These are phyloP conservation scores for Borovskyia barvae DNA, from an alignment of 208 protist genomes.

Conservation along the genomic window DNA sequence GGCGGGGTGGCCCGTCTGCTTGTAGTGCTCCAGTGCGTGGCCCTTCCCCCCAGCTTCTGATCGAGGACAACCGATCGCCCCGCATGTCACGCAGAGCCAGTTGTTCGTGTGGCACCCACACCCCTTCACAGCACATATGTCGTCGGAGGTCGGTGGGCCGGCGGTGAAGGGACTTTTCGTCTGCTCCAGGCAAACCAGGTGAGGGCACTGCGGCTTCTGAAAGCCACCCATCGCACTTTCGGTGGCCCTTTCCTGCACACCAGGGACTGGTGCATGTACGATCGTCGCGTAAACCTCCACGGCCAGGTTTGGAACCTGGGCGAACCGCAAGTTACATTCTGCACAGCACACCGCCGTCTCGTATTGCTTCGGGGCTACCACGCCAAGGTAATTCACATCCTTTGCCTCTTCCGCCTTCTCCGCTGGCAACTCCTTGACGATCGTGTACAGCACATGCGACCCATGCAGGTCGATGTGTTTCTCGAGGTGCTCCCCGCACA, in stretches of 20 bases:
- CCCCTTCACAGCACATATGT: conserved; percentile 43
- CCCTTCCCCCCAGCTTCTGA: conserved; percentile 93
- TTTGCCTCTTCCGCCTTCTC: conserved; percentile 32
- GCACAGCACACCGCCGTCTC: conserved; percentile 65
- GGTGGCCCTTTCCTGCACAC: conserved; percentile 37
- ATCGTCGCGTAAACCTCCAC: conserved; percentile 54
- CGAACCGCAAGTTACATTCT: conserved; percentile 42
- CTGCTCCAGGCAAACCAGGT: conserved; percentile 82
- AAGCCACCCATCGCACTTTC: conserved; percentile 16
- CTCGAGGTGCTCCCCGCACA: conserved; percentile 72
- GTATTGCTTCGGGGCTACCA: conserved; percentile 65
- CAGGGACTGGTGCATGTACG: conserved; percentile 55
- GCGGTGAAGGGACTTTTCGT: conserved; percentile 46
- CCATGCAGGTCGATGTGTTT: conserved; percentile 58
- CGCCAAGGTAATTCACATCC: conserved; percentile 70
- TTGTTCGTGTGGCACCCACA: conserved; percentile 93
- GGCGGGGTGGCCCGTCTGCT: conserved; percentile 84
- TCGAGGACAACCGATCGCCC: conserved; percentile 92
- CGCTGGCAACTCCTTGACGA: conserved; percentile 61
- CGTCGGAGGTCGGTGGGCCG: conserved; percentile 35
- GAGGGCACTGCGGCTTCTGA: conserved; percentile 64
- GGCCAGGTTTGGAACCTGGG: conserved; percentile 42
- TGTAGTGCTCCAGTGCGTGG: conserved; percentile 93
- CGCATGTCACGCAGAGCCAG: conserved; percentile 96
- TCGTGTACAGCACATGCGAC: conserved; percentile 71